Evolutionary conservation across 169 alveolate species (phyloP), one percentile per base, ranked within the genome.

Genomic region (Eimeria necatrix): DNA sequence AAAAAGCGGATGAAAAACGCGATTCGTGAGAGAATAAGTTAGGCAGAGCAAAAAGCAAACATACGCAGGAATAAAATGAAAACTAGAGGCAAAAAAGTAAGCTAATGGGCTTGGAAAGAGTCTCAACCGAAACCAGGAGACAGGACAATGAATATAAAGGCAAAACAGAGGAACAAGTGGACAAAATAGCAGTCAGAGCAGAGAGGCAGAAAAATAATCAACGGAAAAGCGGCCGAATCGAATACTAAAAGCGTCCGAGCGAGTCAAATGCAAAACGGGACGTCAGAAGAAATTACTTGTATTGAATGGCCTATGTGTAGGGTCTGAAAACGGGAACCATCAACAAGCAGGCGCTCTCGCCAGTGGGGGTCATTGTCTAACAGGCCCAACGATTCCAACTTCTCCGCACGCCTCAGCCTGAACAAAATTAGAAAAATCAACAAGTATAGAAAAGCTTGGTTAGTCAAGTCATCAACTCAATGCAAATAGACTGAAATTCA

Each of bases 321-420:
- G 2, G 94, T 88, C 26, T 88, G 94, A 24, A 88, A 88, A 18
- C 94, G 48, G 18, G 94, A 56, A 0, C 86, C 94, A 2, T 88
- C 94, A 22, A 26, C 76, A n/a, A 88, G 86, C 22, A 88, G 94
- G 32, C 51, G 14, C n/a, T 48, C 86, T n/a, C 76, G 68, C 94
- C 94, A 88, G 18, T 46, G 68, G 9, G 53, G 80, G 18, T 64
- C 73, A 52, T 46, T 8, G 26, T 64, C 53, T 9, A 88, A 51
- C 20, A 88, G 3, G 14, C 94, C 94, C 6, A 78, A 61, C 4
- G 74, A 64, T 48, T 88, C 85, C 26, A 88, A 73, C 51, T 70
- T 68, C 86, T 16, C 16, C 4, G 94, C 74, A 26, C 94, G 85
- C 9, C 74, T 64, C 18, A 88, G 73, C 12, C 83, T 71, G 41